Conservation (phyloP, 352 stramenopile species). For the Phytophthora pisi region DNA sequence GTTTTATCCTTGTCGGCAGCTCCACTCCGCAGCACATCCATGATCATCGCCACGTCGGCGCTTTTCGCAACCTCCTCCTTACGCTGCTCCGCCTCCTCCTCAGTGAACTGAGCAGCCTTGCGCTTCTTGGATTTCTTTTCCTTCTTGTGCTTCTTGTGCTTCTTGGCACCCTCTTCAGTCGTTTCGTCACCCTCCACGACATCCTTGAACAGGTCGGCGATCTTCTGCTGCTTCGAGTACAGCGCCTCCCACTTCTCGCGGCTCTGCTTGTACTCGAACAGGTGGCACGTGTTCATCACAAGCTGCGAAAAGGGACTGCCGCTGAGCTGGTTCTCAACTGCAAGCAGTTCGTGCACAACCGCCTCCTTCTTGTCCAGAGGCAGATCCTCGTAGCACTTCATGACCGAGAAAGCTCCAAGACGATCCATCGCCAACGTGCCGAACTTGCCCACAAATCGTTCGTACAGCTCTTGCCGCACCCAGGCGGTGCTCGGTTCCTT, state of each 20-base stretch:
- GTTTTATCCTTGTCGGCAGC: slow-evolving; percentile 40
- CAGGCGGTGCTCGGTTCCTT: slow-evolving; percentile 58
- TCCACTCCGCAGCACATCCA: slow-evolving; percentile 61
- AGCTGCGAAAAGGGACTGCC: slow-evolving; percentile 85
- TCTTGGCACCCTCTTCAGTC: slow-evolving; percentile 13
- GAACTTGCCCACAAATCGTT: slow-evolving; percentile 76
- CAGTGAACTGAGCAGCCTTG: slow-evolving; percentile 30
- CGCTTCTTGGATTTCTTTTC: slow-evolving; percentile 58
- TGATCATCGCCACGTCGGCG: slow-evolving; percentile 70
- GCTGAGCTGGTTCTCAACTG: slow-evolving; percentile 71
- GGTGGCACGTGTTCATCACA: slow-evolving; percentile 79
- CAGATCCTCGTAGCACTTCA: slow-evolving; percentile 83
- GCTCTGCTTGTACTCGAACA: slow-evolving; percentile 84
- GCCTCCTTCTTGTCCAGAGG: slow-evolving; percentile 62
- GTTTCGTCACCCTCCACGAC: slow-evolving; percentile 50
- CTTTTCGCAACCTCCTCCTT: slow-evolving; percentile 42
- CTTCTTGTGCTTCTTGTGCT: slow-evolving; percentile 42
- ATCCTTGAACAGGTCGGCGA: slow-evolving; percentile 80
- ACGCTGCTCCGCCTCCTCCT: slow-evolving; percentile 37
- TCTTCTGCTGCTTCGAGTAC: slow-evolving; percentile 84
- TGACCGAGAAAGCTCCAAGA: slow-evolving; percentile 79
- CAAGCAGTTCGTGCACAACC: slow-evolving; percentile 73
- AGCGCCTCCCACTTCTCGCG: slow-evolving; percentile 77
- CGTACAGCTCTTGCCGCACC: slow-evolving; percentile 68
- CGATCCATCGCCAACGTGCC: slow-evolving; percentile 73